Conservation (phyloP, 345 rosid species). For the Syzygium aqueum region DNA sequence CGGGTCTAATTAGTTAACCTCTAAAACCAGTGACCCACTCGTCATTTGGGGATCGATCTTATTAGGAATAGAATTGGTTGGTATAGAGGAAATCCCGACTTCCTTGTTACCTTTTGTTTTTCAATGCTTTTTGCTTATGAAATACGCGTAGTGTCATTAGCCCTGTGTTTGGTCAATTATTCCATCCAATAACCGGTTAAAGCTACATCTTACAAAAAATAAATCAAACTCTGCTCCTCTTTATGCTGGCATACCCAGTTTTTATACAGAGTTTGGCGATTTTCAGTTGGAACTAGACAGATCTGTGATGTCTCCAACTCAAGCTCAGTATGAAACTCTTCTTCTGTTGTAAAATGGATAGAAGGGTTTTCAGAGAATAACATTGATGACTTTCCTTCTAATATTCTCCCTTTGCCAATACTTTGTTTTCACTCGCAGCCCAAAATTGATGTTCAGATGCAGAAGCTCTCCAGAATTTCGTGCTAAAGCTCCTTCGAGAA, state of each 20-base stretch:
- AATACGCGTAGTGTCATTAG: neutral
- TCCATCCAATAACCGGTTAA: neutral
- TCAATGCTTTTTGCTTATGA: neutral
- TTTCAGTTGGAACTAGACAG: neutral
- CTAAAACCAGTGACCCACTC: neutral
- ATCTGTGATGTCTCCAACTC: neutral
- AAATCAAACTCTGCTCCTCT: neutral
- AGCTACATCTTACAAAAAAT: neutral
- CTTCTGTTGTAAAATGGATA: neutral
- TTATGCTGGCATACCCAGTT: neutral
- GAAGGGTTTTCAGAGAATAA: neutral
- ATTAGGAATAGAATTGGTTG: neutral
- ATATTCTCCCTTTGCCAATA: neutral
- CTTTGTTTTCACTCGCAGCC: neutral
- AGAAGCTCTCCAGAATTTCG: neutral
- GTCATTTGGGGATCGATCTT: neutral
- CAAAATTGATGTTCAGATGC: neutral
- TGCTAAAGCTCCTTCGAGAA: neutral
- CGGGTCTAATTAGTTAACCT: neutral
- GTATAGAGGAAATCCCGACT: neutral
- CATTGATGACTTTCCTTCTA: neutral
- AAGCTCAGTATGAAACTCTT: neutral
- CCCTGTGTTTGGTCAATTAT: neutral
- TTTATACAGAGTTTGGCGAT: neutral
- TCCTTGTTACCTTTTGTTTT: neutral